Conservation (phyloP, 1,284 basidiomycete species). For the Fomitopsis schrenkii region DNA sequence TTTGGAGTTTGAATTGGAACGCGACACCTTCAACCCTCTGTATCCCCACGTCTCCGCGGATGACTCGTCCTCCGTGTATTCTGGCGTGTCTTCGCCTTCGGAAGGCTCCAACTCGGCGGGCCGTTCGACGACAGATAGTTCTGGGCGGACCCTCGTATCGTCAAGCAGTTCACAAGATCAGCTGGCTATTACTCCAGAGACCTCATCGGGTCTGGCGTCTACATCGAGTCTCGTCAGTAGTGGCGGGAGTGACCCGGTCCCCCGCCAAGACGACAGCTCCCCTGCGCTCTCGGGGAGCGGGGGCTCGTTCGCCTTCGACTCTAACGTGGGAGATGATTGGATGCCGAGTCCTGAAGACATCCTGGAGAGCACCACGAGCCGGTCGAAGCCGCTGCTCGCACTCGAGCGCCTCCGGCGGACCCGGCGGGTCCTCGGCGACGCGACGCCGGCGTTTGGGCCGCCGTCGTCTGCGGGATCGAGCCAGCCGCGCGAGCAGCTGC, state of each 20-base stretch:
- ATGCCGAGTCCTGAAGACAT: conserved; percentile 56
- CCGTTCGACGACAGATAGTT: conserved; percentile 14
- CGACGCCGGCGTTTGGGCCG: conserved; percentile 8
- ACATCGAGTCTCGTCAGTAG: background rate
- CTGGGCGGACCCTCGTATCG: conserved; percentile 28
- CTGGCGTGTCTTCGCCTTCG: conserved; percentile 29
- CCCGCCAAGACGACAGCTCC: background rate
- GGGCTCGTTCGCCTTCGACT: conserved; percentile 7
- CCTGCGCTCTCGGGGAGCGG: conserved; percentile 3
- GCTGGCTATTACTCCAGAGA: conserved; percentile 14
- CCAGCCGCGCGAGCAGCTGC: conserved; percentile 16
- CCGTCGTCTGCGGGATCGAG: background rate
- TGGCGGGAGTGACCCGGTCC: conserved; percentile 3
- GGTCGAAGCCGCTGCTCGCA: conserved; percentile 71
- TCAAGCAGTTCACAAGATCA: conserved; percentile 16
- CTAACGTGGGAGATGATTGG: conserved; percentile 41
- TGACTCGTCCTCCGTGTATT: conserved; percentile 13
- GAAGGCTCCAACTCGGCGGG: conserved; percentile 18
- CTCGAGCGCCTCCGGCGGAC: conserved; percentile 66
- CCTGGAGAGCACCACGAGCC: conserved; percentile 70
- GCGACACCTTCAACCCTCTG: conserved; percentile 71
- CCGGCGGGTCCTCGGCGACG: conserved; percentile 19
- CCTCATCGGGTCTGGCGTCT: conserved; percentile 11
- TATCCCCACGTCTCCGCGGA: conserved; percentile 37
- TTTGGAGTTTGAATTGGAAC: conserved; percentile 83